Evolutionary conservation across 2,329 filamentous ascomycete genomes (phyloP).

Genomic region (Curvularia sp.): DNA sequence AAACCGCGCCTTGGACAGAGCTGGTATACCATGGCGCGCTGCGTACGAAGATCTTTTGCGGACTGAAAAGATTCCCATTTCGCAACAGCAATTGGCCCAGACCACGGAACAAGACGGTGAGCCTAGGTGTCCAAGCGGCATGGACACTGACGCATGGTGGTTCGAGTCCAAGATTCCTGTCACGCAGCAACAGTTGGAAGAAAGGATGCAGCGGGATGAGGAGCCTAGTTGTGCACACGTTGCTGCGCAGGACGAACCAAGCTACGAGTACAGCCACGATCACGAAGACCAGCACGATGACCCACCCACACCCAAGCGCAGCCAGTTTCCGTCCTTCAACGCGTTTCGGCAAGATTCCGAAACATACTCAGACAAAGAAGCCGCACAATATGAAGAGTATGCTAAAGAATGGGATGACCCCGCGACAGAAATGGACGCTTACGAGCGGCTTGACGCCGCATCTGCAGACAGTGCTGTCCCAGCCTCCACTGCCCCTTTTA

Average conservation of each 20-base stretch:
- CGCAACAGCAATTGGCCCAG: slow-evolving; percentile 6
- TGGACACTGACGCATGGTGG: slow-evolving; percentile 1
- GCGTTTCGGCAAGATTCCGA: slow-evolving; percentile 4
- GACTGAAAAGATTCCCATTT: slow-evolving; percentile 34
- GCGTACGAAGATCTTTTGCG: slow-evolving; percentile 67
- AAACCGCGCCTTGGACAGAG: slow-evolving; percentile 48
- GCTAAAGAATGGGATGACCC: slow-evolving; percentile 10
- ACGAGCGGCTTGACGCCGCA: slow-evolving; percentile 54
- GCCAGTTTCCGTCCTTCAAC: slow-evolving; percentile 14
- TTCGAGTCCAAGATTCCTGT: slow-evolving; percentile 7
- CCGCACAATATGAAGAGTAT: neutral
- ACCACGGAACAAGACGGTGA: neutral
- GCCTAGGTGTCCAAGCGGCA: slow-evolving; percentile 17
- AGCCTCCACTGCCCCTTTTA: slow-evolving; percentile 15
- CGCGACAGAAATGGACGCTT: slow-evolving; percentile 61
- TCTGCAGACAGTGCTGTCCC: neutral
- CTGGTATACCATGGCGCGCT: slow-evolving; percentile 59
- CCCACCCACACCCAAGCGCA: slow-evolving; percentile 38
- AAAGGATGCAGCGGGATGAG: neutral
- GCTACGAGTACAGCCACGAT: slow-evolving; percentile 45
- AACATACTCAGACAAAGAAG: neutral
- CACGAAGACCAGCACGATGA: slow-evolving; percentile 47
- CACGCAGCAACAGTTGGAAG: slow-evolving; percentile 15
- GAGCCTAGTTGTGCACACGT: slow-evolving; percentile 1
- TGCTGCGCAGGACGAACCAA: slow-evolving; percentile 38